These are phyloP conservation scores for Dorcoceras hygrometricum DNA, from an alignment of 257 asterid species.

Conservation along the genomic window DNA sequence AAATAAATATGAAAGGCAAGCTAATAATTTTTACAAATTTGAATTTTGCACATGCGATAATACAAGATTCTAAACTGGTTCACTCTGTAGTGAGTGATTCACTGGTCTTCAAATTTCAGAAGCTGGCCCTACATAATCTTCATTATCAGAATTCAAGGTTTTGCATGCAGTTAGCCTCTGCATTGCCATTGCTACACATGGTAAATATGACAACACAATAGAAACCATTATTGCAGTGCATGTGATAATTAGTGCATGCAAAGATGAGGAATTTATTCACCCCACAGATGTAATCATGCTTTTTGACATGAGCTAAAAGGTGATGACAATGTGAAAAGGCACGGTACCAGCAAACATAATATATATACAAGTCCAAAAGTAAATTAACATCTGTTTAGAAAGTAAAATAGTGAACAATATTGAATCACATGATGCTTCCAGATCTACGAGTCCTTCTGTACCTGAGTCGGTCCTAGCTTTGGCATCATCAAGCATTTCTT, in stretches of 20 bases:
- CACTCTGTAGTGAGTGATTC: not conserved
- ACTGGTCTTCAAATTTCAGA: not conserved
- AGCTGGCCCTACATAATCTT: not conserved
- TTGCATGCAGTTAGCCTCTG: not conserved
- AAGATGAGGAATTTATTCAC: not conserved
- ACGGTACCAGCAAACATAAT: not conserved
- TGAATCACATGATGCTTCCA: conserved; percentile 14
- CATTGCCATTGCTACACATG: not conserved
- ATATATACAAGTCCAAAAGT: no score
- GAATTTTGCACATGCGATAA: no score
- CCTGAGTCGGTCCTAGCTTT: conserved; percentile 33
- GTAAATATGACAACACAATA: not conserved
- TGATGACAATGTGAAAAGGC: not conserved
- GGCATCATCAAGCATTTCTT: conserved; percentile 77
- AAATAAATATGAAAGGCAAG: no score
- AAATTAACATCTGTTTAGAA: not conserved
- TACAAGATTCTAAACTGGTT: no score
- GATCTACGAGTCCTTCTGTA: conserved; percentile 26
- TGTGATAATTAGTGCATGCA: not conserved
- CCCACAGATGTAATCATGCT: no score
- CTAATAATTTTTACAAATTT: not conserved
- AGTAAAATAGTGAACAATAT: not conserved
- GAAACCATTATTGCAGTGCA: not conserved
- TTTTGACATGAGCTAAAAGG: not conserved
- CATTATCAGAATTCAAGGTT: not conserved